Percentiles rank a stretch among this genome's conserved stretches.
Conservation (phyloP, 805 yeast species). For the Yamadazyma nakazawae region DNA sequence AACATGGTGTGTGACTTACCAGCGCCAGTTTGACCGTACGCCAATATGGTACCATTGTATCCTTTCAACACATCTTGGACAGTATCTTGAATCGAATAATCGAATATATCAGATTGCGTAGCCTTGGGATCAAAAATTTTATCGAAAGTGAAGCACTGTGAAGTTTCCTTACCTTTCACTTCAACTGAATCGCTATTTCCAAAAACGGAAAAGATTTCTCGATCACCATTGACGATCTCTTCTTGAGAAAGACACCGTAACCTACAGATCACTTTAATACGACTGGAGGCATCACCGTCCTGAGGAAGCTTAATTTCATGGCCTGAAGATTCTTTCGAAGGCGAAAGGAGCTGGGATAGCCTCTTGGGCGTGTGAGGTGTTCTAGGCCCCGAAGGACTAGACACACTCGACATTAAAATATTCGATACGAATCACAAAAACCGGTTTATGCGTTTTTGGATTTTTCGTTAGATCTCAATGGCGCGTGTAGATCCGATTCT, state of each 20-base stretch:
- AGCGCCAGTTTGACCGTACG: conserved; percentile 78
- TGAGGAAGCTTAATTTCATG: neutral
- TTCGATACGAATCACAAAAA: neutral
- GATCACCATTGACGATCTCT: neutral
- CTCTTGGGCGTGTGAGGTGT: conserved; percentile 2
- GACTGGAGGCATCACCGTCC: conserved; percentile 14
- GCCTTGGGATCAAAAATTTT: conserved; percentile 52
- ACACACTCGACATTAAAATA: conserved; percentile 2
- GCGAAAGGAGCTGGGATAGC: neutral
- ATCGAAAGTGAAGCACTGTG: conserved; percentile 56
- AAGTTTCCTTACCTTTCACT: conserved; percentile 25
- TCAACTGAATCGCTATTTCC: conserved; percentile 21
- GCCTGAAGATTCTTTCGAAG: neutral
- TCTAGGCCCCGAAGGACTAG: conserved; percentile 6
- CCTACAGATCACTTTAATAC: conserved; percentile 68
- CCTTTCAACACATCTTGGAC: conserved; percentile 73
- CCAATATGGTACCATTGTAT: conserved; percentile 70
- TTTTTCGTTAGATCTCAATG: conserved; percentile 2
- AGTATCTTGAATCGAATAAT: conserved; percentile 55
- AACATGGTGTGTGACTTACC: conserved; percentile 79
- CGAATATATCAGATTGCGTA: conserved; percentile 57
- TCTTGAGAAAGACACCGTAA: conserved; percentile 38
- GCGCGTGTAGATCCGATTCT: neutral
- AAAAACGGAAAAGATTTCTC: conserved; percentile 17
- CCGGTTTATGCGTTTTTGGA: neutral